Conservation (phyloP, 2,329 filamentous ascomycete genomes). For the Trichoderma aggressivum region DNA sequence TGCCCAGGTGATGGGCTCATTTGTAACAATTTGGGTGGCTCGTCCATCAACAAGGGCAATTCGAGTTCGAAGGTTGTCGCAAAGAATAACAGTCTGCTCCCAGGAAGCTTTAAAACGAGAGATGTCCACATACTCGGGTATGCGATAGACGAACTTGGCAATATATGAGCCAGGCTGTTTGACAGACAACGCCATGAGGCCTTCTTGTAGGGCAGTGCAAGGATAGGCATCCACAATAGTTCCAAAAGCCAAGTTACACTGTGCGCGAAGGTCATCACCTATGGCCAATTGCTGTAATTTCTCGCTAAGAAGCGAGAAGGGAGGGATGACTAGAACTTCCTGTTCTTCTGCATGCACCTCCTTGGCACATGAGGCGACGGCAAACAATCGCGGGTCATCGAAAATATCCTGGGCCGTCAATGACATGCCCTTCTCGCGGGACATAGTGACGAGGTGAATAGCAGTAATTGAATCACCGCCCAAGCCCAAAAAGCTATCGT, state of each 20-base stretch:
- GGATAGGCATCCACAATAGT: slow-evolving; percentile 36
- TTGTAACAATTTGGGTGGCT: slow-evolving; percentile 17
- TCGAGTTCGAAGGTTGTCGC: slow-evolving; percentile 21
- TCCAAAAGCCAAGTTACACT: not conserved
- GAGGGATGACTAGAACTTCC: not conserved
- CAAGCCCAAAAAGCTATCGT: slow-evolving; percentile 24
- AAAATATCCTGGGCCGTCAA: slow-evolving; percentile 19
- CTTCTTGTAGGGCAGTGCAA: slow-evolving; percentile 39
- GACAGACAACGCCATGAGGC: slow-evolving; percentile 35
- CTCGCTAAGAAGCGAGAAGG: slow-evolving; percentile 4
- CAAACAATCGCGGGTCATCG: slow-evolving; percentile 8
- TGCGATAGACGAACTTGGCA: slow-evolving; percentile 27
- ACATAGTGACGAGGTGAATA: slow-evolving; percentile 12
- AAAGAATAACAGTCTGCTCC: slow-evolving; percentile 17
- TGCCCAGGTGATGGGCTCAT: slow-evolving; percentile 7
- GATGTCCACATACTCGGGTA: slow-evolving; percentile 24
- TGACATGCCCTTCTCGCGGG: slow-evolving; percentile 10
- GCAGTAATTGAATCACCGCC: slow-evolving; percentile 36
- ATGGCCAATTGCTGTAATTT: not conserved
- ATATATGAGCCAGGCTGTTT: slow-evolving; percentile 36
- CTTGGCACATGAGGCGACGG: slow-evolving; percentile 1
- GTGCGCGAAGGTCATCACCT: not conserved
- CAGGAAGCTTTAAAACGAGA: slow-evolving; percentile 29
- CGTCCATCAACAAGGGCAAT: slow-evolving; percentile 14
- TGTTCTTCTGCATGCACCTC: not conserved